Evolutionary conservation across 345 rosid genomes (phyloP).

Genomic region (Ricinus communis): DNA sequence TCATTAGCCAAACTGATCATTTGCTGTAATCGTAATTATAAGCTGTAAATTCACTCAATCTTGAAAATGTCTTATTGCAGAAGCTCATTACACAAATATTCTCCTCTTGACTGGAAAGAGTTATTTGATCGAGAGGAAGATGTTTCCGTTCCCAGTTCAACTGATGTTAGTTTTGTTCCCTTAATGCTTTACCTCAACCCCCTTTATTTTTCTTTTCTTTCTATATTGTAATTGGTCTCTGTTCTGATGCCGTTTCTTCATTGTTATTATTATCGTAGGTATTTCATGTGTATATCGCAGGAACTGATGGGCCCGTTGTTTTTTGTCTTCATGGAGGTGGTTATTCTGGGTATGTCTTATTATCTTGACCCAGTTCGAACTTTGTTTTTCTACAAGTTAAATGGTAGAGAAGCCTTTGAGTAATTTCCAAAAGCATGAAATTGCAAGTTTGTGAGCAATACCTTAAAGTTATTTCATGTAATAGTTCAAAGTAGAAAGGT

Average conservation of each 20-base stretch:
- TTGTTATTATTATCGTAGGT: constrained; percentile 52
- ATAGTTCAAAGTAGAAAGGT: no score
- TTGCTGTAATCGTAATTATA: not conserved
- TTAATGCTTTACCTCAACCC: no score
- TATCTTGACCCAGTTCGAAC: not conserved
- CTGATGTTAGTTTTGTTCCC: constrained; percentile 51
- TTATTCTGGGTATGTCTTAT: constrained; percentile 65
- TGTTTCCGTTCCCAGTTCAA: constrained; percentile 56
- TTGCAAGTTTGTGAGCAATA: not conserved
- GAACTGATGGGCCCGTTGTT: constrained; percentile 84
- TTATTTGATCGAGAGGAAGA: constrained; percentile 83
- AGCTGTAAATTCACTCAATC: no score
- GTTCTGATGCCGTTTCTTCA: constrained; percentile 20
- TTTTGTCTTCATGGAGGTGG: constrained; percentile 97
- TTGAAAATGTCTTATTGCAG: constrained; percentile 26
- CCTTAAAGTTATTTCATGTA: not conserved
- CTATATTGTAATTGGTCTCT: constrained; percentile 7
- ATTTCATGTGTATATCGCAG: constrained; percentile 88
- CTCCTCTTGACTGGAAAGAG: constrained; percentile 66
- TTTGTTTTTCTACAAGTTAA: not conserved
- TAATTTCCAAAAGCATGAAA: not conserved
- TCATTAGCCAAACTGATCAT: not conserved
- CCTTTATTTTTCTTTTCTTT: no score
- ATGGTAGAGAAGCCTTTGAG: not conserved
- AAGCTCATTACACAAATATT: constrained; percentile 49